Conservation (phyloP, 2,329 filamentous ascomycete species). For the Diplodia sapinea region DNA sequence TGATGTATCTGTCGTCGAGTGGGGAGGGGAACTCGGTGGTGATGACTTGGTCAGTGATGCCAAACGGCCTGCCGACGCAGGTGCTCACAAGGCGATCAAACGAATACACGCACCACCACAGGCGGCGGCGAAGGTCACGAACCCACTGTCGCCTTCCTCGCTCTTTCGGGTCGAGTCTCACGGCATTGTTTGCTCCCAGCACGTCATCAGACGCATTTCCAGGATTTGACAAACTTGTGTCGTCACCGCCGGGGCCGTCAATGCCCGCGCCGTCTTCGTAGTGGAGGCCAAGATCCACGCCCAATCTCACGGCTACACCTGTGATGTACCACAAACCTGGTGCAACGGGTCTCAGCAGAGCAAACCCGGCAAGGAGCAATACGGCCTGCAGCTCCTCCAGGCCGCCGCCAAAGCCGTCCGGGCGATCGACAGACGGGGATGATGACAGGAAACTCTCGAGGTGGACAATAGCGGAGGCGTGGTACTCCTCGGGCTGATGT, state of each 20-base stretch:
- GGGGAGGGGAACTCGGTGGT: conserved; percentile 93
- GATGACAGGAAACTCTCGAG: conserved; percentile 82
- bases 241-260: conserved; percentile 53
- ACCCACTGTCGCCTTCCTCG: conserved; percentile 78
- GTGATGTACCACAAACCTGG: conserved; percentile 98
- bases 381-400: conserved; percentile 95
- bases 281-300: conserved; percentile 89
- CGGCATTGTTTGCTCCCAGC: conserved; percentile 17
- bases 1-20: conserved; percentile 88
- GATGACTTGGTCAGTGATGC: conserved; percentile 93
- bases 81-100: conserved; percentile 94
- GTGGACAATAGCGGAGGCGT: conserved; percentile 91
- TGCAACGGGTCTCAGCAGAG: conserved; percentile 85
- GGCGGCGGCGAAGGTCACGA: conserved; percentile 79
- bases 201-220: conserved; percentile 42
- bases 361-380: conserved; percentile 86
- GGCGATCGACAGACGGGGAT: conserved; percentile 61
- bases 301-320: conserved; percentile 87
- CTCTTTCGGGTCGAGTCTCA: conserved; percentile 59
- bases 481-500: conserved; percentile 90
- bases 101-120: conserved; percentile 98
- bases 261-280: conserved; percentile 83
- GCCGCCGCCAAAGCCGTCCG: conserved; percentile 77
- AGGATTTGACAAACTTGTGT: conserved; percentile 43
- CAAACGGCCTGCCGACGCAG: conserved; percentile 90